Conservation (phyloP, 2,329 filamentous ascomycete species). For the Colletotrichum theobromicola region DNA sequence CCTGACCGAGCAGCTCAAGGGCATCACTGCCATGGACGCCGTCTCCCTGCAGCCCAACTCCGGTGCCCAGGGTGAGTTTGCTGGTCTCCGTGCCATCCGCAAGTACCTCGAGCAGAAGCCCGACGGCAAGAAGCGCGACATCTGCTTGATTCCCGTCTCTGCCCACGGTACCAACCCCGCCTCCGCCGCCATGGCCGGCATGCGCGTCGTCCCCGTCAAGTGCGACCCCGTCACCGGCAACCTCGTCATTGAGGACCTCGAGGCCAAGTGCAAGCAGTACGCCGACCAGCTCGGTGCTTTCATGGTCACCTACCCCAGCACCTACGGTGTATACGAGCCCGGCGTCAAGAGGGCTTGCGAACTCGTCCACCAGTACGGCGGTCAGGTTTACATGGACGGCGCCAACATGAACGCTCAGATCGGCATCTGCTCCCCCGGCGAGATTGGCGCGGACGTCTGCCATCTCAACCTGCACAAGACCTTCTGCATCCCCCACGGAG, state of each 20-base stretch:
- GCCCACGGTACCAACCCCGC: conserved; percentile 97
- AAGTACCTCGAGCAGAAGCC: conserved; percentile 76
- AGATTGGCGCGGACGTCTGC: conserved; percentile 95
- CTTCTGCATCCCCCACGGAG: conserved; percentile 97
- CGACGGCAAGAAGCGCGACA: conserved; percentile 74
- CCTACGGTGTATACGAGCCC: conserved; percentile 94
- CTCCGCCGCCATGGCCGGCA: conserved; percentile 93
- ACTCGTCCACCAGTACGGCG: conserved; percentile 85
- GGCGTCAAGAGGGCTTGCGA: conserved; percentile 84
- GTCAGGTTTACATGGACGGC: conserved; percentile 98
- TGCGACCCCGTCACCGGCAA: conserved; percentile 89
- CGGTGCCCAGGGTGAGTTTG: conserved; percentile 93
- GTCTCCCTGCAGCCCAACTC: conserved; percentile 94
- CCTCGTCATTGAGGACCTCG: conserved; percentile 83
- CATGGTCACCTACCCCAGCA: conserved; percentile 97
- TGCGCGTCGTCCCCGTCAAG: conserved; percentile 92
- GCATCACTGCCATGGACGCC: conserved; percentile 89
- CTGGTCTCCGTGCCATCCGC: conserved; percentile 86
- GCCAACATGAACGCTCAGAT: conserved; percentile 99
- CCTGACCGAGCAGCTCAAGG: conserved; percentile 76
- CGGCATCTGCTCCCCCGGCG: conserved; percentile 90
- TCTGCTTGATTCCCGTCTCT: conserved; percentile 93
- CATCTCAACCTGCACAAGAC: conserved; percentile 98
- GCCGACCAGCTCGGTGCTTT: conserved; percentile 86
- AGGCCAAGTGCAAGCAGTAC: conserved; percentile 88